Conservation (phyloP, 2,329 filamentous ascomycete genomes). For the Colletotrichum chrysophilum region DNA sequence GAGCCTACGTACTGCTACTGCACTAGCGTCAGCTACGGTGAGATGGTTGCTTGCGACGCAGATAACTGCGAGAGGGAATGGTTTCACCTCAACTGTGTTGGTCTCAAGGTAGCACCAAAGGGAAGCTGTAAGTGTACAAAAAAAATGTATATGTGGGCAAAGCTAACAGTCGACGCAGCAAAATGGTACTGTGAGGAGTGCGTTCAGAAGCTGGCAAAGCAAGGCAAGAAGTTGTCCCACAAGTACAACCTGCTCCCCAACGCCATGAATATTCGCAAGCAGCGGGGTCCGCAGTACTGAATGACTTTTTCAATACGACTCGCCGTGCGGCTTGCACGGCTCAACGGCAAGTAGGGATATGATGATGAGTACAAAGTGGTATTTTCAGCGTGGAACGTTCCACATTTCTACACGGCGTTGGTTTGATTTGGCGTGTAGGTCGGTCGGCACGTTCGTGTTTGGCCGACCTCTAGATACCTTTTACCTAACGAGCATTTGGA, state of each 20-base stretch:
- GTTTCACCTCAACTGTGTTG: conserved; percentile 86
- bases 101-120: conserved; percentile 78
- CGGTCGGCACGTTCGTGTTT: not conserved
- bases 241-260: conserved; percentile 37
- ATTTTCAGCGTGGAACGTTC: not conserved
- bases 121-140: conserved; percentile 67
- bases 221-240: conserved; percentile 56
- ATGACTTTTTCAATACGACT: not conserved
- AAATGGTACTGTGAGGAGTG: conserved; percentile 87
- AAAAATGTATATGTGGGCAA: not conserved
- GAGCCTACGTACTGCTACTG: conserved; percentile 83
- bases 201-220: conserved; percentile 67
- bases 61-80: conserved; percentile 77
- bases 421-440: not conserved
- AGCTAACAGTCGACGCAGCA: conserved; percentile 46
- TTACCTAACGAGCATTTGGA: not conserved
- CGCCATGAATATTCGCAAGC: conserved; percentile 13
- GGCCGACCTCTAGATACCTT: conserved; percentile 2
- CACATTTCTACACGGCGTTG: conserved; percentile 1
- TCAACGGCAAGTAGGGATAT: not conserved
- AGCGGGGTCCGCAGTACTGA: conserved; percentile 1
- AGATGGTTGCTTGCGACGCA: conserved; percentile 84
- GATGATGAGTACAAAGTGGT: not conserved
- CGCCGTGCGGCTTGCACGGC: not conserved
- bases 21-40: conserved; percentile 79